Percentiles rank a stretch among this genome's conserved stretches.
These are phyloP conservation scores for Schrenkiella parvula DNA, from an alignment of 345 rosid species.

Conservation along the genomic window DNA sequence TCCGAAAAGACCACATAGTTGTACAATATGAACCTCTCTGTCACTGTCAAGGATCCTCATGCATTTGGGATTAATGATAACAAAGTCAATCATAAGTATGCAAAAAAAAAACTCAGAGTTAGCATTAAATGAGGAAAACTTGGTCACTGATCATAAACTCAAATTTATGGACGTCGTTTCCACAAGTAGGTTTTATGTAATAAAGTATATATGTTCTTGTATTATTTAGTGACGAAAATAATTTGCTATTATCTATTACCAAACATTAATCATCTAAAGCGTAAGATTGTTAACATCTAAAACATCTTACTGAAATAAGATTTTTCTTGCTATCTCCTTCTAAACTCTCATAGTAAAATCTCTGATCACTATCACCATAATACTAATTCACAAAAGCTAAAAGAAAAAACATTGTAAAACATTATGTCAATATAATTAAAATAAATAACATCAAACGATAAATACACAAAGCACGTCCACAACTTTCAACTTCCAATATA, in stretches of 20 bases:
- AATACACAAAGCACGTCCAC: conserved; percentile 9
- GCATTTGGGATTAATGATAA: not conserved
- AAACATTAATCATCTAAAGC: too few relatives aligned
- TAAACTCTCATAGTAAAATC: not conserved
- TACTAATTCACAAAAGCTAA: not conserved
- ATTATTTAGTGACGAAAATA: too few relatives aligned
- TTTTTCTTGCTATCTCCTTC: not conserved
- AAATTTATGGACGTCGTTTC: not conserved
- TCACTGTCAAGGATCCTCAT: not conserved
- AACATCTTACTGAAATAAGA: not conserved
- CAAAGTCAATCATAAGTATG: not conserved
- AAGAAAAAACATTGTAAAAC: not conserved
- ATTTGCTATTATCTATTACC: not conserved
- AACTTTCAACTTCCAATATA: not conserved
- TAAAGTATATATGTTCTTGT: too few relatives aligned
- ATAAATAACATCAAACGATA: not conserved
- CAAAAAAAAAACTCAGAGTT: not conserved
- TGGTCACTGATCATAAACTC: not conserved
- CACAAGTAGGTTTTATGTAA: not conserved
- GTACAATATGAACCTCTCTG: not conserved
- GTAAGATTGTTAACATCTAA: not conserved
- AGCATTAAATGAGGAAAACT: too few relatives aligned
- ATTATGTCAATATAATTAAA: not conserved
- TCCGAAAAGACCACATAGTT: not conserved
- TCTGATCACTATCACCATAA: not conserved